A percentile compares a stretch with the other conserved stretches of the same genome.
Evolutionary conservation across 371 early-diverging fungal genomes (phyloP).

Genomic region (Lichtheimia corymbifera): DNA sequence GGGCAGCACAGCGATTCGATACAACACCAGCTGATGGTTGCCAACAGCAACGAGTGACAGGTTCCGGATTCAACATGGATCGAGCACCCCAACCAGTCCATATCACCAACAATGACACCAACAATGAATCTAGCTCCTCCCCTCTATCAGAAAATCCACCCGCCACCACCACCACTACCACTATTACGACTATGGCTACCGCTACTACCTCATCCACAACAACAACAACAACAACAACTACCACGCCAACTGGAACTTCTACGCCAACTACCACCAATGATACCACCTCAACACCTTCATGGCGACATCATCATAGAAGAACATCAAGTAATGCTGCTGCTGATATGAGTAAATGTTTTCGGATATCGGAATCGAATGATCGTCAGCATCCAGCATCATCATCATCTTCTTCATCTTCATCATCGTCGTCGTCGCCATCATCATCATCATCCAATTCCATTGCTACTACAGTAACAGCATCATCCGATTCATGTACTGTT

Average conservation of each 20-base stretch:
- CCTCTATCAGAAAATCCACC: neutral
- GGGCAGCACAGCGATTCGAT: conserved; percentile 3
- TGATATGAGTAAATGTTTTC: conserved; percentile 21
- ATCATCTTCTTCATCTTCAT: neutral
- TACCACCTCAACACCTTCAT: neutral
- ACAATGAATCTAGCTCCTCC: neutral
- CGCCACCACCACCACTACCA: no score
- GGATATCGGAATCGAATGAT: neutral
- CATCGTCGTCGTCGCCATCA: neutral
- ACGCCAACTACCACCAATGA: neutral
- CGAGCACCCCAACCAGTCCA: neutral
- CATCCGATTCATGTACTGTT: neutral
- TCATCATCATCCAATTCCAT: neutral
- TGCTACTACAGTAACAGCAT: neutral
- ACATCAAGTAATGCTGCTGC: conserved; percentile 50
- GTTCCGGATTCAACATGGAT: neutral
- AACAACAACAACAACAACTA: neutral
- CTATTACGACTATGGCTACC: neutral
- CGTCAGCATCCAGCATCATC: neutral
- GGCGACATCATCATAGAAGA: conserved; percentile 44
- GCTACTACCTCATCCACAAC: neutral
- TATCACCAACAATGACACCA: neutral
- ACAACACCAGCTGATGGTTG: neutral
- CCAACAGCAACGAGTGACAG: neutral
- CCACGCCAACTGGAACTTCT: neutral